phyloP scores from a whole-genome alignment of 345 rosid species.

The Eucalyptus erythrocorys region DNA sequence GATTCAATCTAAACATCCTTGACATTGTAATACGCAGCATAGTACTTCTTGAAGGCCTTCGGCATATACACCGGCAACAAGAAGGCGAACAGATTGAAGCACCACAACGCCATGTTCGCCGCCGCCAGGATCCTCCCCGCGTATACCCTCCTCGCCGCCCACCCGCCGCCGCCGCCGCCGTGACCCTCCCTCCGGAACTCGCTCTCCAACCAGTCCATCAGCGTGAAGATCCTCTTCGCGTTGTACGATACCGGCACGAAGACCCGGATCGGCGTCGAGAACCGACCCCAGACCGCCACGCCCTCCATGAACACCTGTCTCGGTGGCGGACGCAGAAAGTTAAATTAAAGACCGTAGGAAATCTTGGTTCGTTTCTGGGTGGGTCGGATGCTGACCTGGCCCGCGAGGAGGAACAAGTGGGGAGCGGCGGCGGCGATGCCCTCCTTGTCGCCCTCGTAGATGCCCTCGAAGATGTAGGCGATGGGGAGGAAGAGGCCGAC shows the following conservation, averaged over 20 bases:
- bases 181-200: constrained; percentile 22
- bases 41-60: constrained; percentile 62
- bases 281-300: constrained; percentile 36
- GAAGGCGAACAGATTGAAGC: constrained; percentile 81
- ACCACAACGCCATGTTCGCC: constrained; percentile 69
- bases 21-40: not conserved
- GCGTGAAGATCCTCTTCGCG: constrained; percentile 48
- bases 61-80: constrained; percentile 81
- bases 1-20: not conserved
- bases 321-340: not conserved
- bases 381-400: constrained; percentile 28
- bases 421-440: constrained; percentile 75
- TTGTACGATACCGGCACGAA: constrained; percentile 77
- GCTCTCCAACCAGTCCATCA: constrained; percentile 52
- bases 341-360: not conserved
- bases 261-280: constrained; percentile 62
- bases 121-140: constrained; percentile 54
- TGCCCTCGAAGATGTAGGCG: constrained; percentile 61
- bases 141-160: constrained; percentile 28
- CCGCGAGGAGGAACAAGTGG: constrained; percentile 61
- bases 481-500: constrained; percentile 61
- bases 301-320: constrained; percentile 93
- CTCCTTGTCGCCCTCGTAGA: constrained; percentile 55
- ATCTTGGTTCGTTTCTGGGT: not conserved
- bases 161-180: not conserved